Conservation (phyloP, 1,284 basidiomycete genomes). For the Schizopora paradoxa region DNA sequence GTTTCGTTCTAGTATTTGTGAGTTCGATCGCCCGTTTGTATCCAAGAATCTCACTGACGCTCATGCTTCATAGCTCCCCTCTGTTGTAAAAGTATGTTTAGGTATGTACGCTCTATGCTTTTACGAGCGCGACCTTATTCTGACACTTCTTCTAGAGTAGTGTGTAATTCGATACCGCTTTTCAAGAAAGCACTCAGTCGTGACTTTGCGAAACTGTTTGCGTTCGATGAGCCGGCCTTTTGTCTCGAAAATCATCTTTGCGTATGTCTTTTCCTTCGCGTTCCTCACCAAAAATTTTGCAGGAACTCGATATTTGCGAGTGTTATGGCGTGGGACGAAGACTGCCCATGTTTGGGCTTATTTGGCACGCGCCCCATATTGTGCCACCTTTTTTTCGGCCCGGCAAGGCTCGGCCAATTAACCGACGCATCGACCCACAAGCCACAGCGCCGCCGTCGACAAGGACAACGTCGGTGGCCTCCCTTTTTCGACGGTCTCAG, state of each 20-base stretch:
- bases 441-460: constrained; percentile 13
- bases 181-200: too few species aligned
- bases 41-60: neutral
- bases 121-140: too few species aligned
- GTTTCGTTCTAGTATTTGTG: constrained; percentile 8
- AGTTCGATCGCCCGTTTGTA: neutral
- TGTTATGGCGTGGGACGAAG: too few species aligned
- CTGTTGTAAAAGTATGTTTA: neutral
- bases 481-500: constrained; percentile 6
- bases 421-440: constrained; percentile 6
- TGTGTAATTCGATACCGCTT: too few species aligned
- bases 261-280: too few species aligned
- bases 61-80: neutral
- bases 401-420: constrained; percentile 6
- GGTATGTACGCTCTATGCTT: too few species aligned
- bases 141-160: too few species aligned
- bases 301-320: too few species aligned
- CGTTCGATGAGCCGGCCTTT: too few species aligned
- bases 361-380: neutral
- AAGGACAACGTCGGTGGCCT: constrained; percentile 16
- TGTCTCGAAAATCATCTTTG: too few species aligned
- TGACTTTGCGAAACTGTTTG: too few species aligned
- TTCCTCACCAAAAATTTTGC: too few species aligned
- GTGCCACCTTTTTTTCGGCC: constrained; percentile 8
- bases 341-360: constrained; percentile 6